Evolutionary conservation across 2,329 filamentous ascomycete species (phyloP).

Genomic region (Zelopaecilomyces penicillatus): DNA sequence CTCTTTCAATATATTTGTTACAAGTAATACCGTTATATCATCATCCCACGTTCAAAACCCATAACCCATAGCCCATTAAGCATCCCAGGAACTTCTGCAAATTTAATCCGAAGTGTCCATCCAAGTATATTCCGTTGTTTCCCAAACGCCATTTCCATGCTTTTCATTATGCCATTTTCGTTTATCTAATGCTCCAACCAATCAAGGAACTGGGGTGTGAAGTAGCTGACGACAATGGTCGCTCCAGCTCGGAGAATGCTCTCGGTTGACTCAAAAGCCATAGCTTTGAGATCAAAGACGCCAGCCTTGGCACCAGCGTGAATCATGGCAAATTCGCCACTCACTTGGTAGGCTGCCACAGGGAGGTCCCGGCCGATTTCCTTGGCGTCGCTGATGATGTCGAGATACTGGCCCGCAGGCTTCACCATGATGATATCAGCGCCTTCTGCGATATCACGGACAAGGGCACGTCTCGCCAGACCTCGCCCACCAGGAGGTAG

Average conservation of each 20-base stretch:
- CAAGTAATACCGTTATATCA: no score
- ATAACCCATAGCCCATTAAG: no score
- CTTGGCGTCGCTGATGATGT: conserved; percentile 97
- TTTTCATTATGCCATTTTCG: background rate
- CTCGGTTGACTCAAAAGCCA: conserved; percentile 92
- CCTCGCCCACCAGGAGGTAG: conserved; percentile 87
- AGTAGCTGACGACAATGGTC: conserved; percentile 89
- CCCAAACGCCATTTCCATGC: background rate
- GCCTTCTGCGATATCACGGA: conserved; percentile 83
- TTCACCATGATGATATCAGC: conserved; percentile 99
- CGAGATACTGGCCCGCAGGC: conserved; percentile 88
- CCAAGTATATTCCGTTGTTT: background rate
- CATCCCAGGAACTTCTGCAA: no score
- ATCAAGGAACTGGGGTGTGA: conserved; percentile 71
- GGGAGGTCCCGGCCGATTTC: conserved; percentile 87
- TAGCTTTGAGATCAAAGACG: conserved; percentile 88
- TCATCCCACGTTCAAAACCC: no score
- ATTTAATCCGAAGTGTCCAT: no score
- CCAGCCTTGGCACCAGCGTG: conserved; percentile 92
- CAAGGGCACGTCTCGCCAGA: conserved; percentile 81
- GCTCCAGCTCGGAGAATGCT: conserved; percentile 89
- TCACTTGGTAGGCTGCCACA: conserved; percentile 92
- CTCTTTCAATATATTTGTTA: no score
- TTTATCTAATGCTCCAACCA: conserved; percentile 49
- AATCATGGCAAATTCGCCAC: conserved; percentile 96